A percentile compares a stretch with the other conserved stretches of the same genome.
Conservation (phyloP, 768 basidiomycete species). For the Russula foetens region DNA sequence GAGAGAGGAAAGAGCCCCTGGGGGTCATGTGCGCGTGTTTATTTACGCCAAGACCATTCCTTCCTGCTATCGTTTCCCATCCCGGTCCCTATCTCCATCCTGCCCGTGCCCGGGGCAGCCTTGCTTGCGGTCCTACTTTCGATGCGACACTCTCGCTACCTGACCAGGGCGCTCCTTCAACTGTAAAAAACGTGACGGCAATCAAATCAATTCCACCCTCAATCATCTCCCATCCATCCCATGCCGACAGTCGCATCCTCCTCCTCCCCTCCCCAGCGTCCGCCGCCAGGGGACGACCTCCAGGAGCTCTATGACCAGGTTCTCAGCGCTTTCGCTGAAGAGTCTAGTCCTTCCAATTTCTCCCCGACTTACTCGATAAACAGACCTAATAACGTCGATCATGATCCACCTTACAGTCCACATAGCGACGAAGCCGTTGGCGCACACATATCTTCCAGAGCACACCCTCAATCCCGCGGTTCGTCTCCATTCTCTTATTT, state of each 20-base stretch:
- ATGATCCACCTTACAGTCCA: constrained; percentile 16
- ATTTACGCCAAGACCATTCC: too few relatives aligned
- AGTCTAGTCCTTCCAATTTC: constrained; percentile 28
- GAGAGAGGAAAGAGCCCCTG: too few relatives aligned
- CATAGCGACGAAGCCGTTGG: constrained; percentile 19
- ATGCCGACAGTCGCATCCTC: constrained; percentile 17
- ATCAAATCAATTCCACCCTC: neutral
- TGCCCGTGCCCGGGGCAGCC: too few relatives aligned
- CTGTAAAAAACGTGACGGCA: neutral
- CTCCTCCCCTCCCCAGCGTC: constrained; percentile 7
- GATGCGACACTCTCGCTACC: too few relatives aligned
- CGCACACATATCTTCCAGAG: neutral
- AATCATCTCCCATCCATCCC: neutral
- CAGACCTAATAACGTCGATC: constrained; percentile 11
- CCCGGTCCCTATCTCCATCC: too few relatives aligned
- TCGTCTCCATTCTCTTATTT: neutral
- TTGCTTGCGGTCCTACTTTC: too few relatives aligned
- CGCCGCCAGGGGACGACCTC: constrained; percentile 55
- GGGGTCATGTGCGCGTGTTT: too few relatives aligned
- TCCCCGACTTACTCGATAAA: constrained; percentile 11
- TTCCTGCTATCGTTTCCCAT: too few relatives aligned
- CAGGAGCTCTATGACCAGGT: constrained; percentile 71
- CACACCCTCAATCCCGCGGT: constrained; percentile 4
- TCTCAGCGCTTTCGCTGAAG: constrained; percentile 56
- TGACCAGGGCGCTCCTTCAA: neutral